Base-by-base conservation (phyloP, 768 basidiomycete genomes). In the Serendipita sp. region DNA sequence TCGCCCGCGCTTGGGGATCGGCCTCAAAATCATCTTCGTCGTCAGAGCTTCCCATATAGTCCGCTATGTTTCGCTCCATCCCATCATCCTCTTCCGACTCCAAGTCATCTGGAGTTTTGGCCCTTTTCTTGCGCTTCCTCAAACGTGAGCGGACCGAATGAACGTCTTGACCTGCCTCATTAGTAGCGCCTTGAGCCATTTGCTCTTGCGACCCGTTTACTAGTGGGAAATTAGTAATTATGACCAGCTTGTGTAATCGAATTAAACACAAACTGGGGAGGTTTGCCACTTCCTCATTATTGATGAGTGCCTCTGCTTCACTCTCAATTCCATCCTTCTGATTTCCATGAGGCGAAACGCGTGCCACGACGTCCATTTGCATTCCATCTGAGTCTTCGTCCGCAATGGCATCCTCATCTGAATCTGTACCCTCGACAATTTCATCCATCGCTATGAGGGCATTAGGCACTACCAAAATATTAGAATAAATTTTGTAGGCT, bases 41-140 rank as follows among this genome's bases (percentile, higher is more conserved):
- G 16, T 23, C 18, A 31, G 23, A n/a, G 16, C 23, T 27, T 8
- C 31, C 55, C 16, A 36, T n/a, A 34, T 29, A 60, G n/a, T 29
- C 55, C 8, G 27, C 23, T 16, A 60, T 36, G 10, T 60, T 60
- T 60, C 55, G 3, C 34, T 29, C 27, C 34, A 60, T n/a, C 10
- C 55, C 55, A 60, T 60, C 55, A 3, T 60, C 55, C 33, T 60
- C 55, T 60, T 60, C 55, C 23, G 55, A 60, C 34, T 60, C 55
- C 23, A 27, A n/a, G 23, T 60, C 55, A 36, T 27, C 33, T 31
- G 33, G 23, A n/a, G 55, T 60, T n/a, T 29, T 29, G 6, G 34
- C 16, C 27, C 23, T n/a, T 31, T 60, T 60, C 23, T 34, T 60
- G 23, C 23, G 55, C 16, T 60, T 50, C 29, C 48, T 50, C 2